Percentiles rank a stretch among this genome's conserved stretches.
These are phyloP conservation scores for Physcomitrellopsis africana DNA, from an alignment of 225 moss, liverwort and hornwort genomes.

Conservation along the genomic window DNA sequence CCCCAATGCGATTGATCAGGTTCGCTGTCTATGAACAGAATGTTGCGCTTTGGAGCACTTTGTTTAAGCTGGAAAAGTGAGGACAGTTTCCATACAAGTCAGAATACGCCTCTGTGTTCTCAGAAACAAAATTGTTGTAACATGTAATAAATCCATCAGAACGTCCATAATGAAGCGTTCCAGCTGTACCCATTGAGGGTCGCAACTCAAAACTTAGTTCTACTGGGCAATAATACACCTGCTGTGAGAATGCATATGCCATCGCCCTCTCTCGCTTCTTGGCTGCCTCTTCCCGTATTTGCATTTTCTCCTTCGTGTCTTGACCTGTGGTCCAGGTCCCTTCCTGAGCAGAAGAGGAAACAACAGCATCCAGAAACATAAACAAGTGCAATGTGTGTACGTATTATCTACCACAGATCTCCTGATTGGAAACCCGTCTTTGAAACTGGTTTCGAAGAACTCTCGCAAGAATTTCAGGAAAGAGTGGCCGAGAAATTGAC, in stretches of 20 bases:
- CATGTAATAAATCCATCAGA: constrained; percentile 1
- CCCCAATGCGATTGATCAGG: constrained; percentile 99
- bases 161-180: not conserved
- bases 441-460: too few relatives aligned
- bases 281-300: constrained; percentile 87
- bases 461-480: too few relatives aligned
- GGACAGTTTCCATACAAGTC: not conserved
- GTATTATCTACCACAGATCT: too few relatives aligned
- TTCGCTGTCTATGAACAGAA: constrained; percentile 85
- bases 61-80: constrained; percentile 66
- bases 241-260: constrained; percentile 95
- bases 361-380: constrained; percentile 18
- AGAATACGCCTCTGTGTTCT: not conserved
- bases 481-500: not conserved
- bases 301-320: constrained; percentile 80
- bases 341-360: constrained; percentile 42
- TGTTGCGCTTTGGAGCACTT: constrained; percentile 75
- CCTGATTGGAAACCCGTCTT: too few relatives aligned
- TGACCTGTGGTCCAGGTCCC: constrained; percentile 83
- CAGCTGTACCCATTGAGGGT: constrained; percentile 4
- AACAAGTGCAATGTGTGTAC: constrained; percentile 23
- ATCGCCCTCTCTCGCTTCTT: constrained; percentile 90
- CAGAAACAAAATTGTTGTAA: too few relatives aligned
- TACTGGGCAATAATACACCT: constrained; percentile 45
- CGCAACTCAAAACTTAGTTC: constrained; percentile 10